These are phyloP conservation scores for Rhynchospora breviuscula DNA, from an alignment of 176 grass and related monocot genomes.

Conservation along the genomic window DNA sequence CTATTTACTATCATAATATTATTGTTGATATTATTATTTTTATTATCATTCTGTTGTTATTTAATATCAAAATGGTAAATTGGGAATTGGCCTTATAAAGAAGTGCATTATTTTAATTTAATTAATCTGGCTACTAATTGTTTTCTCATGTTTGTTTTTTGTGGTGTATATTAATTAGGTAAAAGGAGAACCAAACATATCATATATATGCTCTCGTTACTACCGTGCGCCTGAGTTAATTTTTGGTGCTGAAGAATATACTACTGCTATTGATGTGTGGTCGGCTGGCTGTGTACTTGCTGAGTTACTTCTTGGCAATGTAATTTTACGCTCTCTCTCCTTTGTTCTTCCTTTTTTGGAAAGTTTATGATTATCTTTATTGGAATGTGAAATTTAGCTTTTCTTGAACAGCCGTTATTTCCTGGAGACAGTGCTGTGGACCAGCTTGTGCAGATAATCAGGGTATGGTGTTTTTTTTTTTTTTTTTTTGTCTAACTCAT, in stretches of 20 bases:
- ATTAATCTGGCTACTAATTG: background rate
- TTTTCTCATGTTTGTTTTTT: conserved; percentile 1
- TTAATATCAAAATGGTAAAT: background rate
- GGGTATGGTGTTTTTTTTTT: conserved; percentile 28
- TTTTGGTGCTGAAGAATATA: conserved; percentile 66
- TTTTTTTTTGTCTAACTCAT: background rate
- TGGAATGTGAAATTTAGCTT: background rate
- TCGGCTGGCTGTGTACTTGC: conserved; percentile 66
- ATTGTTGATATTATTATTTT: too few relatives aligned
- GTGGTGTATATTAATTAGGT: conserved; percentile 32
- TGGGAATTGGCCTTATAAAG: background rate
- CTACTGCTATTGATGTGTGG: conserved; percentile 69
- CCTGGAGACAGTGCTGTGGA: conserved; percentile 53
- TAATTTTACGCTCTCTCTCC: conserved; percentile 24
- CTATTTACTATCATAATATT: background rate
- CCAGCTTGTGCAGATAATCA: conserved; percentile 68
- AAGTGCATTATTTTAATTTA: background rate
- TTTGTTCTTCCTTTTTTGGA: background rate
- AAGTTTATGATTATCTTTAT: conserved; percentile 14
- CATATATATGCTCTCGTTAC: conserved; percentile 67
- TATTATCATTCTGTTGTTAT: conserved; percentile 4
- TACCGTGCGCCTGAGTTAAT: conserved; percentile 66
- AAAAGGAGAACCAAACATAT: conserved; percentile 56
- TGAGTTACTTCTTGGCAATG: conserved; percentile 61
- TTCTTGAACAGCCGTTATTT: conserved; percentile 47